Percentiles rank a stretch among this genome's conserved stretches.
Evolutionary conservation across 2,329 filamentous ascomycete species (phyloP).

Genomic region (Sarocladium kiliense): DNA sequence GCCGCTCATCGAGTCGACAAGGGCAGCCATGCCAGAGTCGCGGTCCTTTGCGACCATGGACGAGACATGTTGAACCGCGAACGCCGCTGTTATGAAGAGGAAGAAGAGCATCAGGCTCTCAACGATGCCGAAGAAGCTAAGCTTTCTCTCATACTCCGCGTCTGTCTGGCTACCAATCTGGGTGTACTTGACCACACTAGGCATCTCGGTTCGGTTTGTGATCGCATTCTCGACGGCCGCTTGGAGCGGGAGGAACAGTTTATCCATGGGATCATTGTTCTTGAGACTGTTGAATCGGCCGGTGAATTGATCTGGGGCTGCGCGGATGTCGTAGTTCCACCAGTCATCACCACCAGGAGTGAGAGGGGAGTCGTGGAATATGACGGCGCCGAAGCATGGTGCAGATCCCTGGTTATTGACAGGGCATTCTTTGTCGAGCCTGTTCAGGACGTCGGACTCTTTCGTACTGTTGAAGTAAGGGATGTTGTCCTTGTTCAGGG

Average conservation of each 20-base stretch:
- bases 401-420: neutral
- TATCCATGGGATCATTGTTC: neutral
- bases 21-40: constrained; percentile 24
- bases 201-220: neutral
- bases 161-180: neutral
- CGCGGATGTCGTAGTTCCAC: constrained; percentile 7
- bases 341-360: neutral
- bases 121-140: neutral
- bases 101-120: constrained; percentile 6
- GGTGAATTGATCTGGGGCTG: neutral
- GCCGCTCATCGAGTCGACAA: constrained; percentile 27
- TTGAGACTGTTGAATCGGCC: neutral
- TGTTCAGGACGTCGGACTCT: neutral
- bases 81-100: constrained; percentile 11
- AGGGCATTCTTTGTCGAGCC: neutral
- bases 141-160: neutral
- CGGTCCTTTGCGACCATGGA: constrained; percentile 16
- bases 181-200: neutral
- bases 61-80: constrained; percentile 17
- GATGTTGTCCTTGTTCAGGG: neutral
- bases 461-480: neutral
- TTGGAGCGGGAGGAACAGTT: constrained; percentile 4
- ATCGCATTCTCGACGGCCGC: neutral
- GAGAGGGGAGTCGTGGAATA: constrained; percentile 1
- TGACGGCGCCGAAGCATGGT: constrained; percentile 5